These are phyloP conservation scores for Ilyonectria sp. DNA, from an alignment of 2,329 filamentous ascomycete species.

Conservation along the genomic window DNA sequence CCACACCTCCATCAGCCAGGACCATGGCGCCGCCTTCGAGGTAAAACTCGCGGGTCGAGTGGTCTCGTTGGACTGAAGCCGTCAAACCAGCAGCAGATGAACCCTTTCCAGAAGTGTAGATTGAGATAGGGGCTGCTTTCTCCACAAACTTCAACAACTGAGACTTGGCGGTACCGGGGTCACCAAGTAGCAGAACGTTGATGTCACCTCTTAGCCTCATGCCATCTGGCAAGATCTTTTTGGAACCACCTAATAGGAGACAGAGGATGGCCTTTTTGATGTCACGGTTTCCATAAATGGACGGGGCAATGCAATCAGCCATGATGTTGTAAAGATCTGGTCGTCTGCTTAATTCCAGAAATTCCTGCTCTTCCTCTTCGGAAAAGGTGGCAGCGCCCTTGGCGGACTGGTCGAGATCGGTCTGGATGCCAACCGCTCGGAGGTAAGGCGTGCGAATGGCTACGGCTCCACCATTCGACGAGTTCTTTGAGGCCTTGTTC, in stretches of 20 bases:
- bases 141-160: slow-evolving; percentile 98
- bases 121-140: slow-evolving; percentile 94
- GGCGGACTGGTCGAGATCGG: slow-evolving; percentile 89
- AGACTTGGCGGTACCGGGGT: slow-evolving; percentile 98
- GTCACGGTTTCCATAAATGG: slow-evolving; percentile 95
- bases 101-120: slow-evolving; percentile 98
- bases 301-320: slow-evolving; percentile 93
- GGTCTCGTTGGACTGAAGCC: slow-evolving; percentile 94
- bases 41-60: slow-evolving; percentile 94
- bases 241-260: slow-evolving; percentile 92
- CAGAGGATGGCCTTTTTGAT: slow-evolving; percentile 99
- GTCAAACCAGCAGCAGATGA: slow-evolving; percentile 98
- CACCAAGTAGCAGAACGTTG: slow-evolving; percentile 95
- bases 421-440: slow-evolving; percentile 91
- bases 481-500: slow-evolving; percentile 87
- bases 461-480: slow-evolving; percentile 82
- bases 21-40: slow-evolving; percentile 99
- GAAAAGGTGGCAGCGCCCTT: slow-evolving; percentile 89
- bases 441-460: slow-evolving; percentile 97
- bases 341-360: slow-evolving; percentile 88
- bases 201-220: slow-evolving; percentile 99
- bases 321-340: slow-evolving; percentile 95
- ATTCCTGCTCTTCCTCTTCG: slow-evolving; percentile 98
- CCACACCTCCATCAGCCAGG: slow-evolving; percentile 94
- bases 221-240: slow-evolving; percentile 97